These are phyloP conservation scores for Tolypocladium tundrense DNA, from an alignment of 2,329 filamentous ascomycete species.

Conservation along the genomic window DNA sequence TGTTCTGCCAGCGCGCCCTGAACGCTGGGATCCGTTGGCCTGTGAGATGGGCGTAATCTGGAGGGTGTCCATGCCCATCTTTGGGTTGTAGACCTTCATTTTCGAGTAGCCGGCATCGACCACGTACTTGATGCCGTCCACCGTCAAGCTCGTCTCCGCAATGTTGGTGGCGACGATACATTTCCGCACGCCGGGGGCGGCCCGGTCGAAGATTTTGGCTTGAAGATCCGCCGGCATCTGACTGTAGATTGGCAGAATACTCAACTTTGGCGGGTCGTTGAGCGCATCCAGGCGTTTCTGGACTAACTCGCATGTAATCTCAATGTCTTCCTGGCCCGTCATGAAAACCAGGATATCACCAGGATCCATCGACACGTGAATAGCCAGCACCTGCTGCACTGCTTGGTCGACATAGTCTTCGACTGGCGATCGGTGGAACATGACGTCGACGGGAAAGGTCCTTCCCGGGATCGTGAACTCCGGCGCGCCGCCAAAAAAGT, in stretches of 20 bases:
- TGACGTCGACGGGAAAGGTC: constrained; percentile 93
- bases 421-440: constrained; percentile 88
- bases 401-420: constrained; percentile 97
- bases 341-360: constrained; percentile 98
- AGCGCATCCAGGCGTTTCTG: constrained; percentile 78
- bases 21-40: constrained; percentile 87
- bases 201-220: constrained; percentile 93
- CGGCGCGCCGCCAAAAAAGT: constrained; percentile 91
- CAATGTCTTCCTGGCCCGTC: constrained; percentile 98
- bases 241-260: constrained; percentile 95
- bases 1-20: constrained; percentile 86
- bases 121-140: constrained; percentile 98
- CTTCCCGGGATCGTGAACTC: constrained; percentile 94
- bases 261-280: constrained; percentile 89
- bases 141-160: constrained; percentile 93
- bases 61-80: constrained; percentile 98
- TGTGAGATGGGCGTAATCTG: constrained; percentile 97
- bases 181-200: constrained; percentile 82
- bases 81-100: constrained; percentile 95
- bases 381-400: constrained; percentile 89
- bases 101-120: constrained; percentile 95
- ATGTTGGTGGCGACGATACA: constrained; percentile 99
- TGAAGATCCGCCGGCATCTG: constrained; percentile 98
- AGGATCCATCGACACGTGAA: constrained; percentile 86
- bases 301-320: constrained; percentile 87